Base-by-base conservation (phyloP, 2,329 filamentous ascomycete species). In the Pyricularia pennisetigena region DNA sequence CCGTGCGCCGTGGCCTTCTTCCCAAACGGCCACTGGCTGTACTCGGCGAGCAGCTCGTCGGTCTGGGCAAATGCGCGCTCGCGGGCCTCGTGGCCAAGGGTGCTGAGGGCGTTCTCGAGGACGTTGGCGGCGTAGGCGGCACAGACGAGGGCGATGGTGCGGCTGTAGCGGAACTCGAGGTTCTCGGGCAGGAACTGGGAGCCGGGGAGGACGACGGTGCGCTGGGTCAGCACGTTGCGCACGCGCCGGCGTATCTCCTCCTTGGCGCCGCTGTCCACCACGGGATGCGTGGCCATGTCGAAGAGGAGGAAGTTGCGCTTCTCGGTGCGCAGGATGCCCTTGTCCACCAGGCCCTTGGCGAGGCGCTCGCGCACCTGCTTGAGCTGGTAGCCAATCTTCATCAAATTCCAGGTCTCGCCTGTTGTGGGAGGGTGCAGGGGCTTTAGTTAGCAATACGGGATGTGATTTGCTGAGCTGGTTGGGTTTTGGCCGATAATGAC, bases 321-420 rank as follows among this genome's bases (percentile, higher is more conserved):
- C 81, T 99, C 95, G 70, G 95, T 99, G 74, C 95, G 92, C 69
- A 99, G 87, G 77, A 99, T 97, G 76, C 95, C 95, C 83, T 99
- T 99, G 83, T 99, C 95, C 72, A 99, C 95, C 64, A 99, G 88
- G 41, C 95, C 95, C 81, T 99, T 99, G 76, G 94, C 94, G 69
- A 99, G 86, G 69, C 95, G 92, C 83, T 99, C 95, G 77, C 95
- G 93, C 69, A 99, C 95, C 85, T 99, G 95, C 83, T 99, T 99
- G 74, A 99, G 86, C 83, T 99, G 95, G 81, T 99, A 99, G 78
- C 95, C 95, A 75, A 99, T 99, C 85, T 99, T 99, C 95, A 99
- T 98, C 72, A 99, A 83, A 78, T 99, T 99, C 95, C 95, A 99
- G 68, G 95, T 99, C 81, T 99, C 95, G 78, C 95, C 94, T 98